Conservation (phyloP, 2,329 filamentous ascomycete genomes). For the Monosporascus sp. region DNA sequence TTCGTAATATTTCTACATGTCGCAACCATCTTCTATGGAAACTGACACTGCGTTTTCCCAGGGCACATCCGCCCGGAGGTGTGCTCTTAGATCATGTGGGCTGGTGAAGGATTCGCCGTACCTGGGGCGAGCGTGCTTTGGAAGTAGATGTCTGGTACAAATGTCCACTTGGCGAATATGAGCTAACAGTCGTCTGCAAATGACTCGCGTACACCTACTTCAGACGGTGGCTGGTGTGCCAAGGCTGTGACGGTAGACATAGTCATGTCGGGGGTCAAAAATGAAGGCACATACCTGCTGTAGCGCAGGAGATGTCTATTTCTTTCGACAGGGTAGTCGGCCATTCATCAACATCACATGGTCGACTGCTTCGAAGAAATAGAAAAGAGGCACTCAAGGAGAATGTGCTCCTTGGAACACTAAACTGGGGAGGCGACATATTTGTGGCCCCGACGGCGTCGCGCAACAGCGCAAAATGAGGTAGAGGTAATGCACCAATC, state of each 20-base stretch:
- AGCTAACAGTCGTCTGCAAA: background rate
- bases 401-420: no score
- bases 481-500: background rate
- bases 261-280: no score
- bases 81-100: slow-evolving; percentile 15
- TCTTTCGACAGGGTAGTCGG: no score
- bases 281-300: no score
- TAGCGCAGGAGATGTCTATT: no score
- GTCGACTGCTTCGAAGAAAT: no score
- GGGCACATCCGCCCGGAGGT: slow-evolving; percentile 22
- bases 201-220: slow-evolving; percentile 17
- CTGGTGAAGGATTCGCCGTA: slow-evolving; percentile 19
- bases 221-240: slow-evolving; percentile 23
- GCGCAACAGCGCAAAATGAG: background rate
- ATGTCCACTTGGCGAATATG: slow-evolving; percentile 19
- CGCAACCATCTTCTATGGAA: slow-evolving; percentile 18
- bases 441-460: background rate
- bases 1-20: slow-evolving; percentile 23
- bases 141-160: slow-evolving; percentile 22
- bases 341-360: no score
- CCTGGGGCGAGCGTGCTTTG: slow-evolving; percentile 21
- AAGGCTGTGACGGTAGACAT: slow-evolving; percentile 1
- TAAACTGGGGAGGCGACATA: background rate
- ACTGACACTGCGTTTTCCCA: slow-evolving; percentile 19
- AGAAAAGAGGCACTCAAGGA: no score